Conservation (phyloP, 192 early-diverging fungal genomes). For the Entomortierella parvispora region DNA sequence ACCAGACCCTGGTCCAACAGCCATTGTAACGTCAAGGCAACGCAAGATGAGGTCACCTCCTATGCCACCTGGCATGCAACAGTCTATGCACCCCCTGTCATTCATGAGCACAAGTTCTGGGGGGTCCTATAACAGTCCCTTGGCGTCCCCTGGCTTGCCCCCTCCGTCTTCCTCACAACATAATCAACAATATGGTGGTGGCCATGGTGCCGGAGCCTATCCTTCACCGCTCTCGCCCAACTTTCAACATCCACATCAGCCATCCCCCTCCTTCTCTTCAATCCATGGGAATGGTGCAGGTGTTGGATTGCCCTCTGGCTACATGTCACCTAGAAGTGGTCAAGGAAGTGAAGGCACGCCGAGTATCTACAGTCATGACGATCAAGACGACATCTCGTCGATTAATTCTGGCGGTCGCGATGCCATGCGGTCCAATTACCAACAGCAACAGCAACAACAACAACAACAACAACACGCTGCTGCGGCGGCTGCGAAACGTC, state of each 20-base stretch:
- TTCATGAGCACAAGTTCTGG: slow-evolving; percentile 38
- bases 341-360: slow-evolving; percentile 21
- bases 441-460: background rate
- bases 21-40: slow-evolving; percentile 5
- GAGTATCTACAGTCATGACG: slow-evolving; percentile 24
- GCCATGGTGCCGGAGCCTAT: slow-evolving; percentile 3
- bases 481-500: slow-evolving; percentile 18
- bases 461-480: background rate
- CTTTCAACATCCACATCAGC: slow-evolving; percentile 8
- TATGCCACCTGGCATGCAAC: slow-evolving; percentile 16
- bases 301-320: too few species aligned
- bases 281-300: too few species aligned
- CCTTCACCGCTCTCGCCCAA: slow-evolving; percentile 28
- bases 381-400: slow-evolving; percentile 24
- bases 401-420: slow-evolving; percentile 4
- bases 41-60: slow-evolving; percentile 31
- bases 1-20: slow-evolving; percentile 6
- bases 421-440: background rate
- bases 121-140: slow-evolving; percentile 23
- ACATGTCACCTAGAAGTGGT: background rate
- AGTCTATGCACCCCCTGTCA: slow-evolving; percentile 14
- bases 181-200: slow-evolving; percentile 4
- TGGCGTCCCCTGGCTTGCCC: slow-evolving; percentile 2
- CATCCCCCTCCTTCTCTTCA: background rate
- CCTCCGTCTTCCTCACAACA: background rate